phyloP scores from a whole-genome alignment of 176 grass and related monocot genomes.

The Triticum turgidum region DNA sequence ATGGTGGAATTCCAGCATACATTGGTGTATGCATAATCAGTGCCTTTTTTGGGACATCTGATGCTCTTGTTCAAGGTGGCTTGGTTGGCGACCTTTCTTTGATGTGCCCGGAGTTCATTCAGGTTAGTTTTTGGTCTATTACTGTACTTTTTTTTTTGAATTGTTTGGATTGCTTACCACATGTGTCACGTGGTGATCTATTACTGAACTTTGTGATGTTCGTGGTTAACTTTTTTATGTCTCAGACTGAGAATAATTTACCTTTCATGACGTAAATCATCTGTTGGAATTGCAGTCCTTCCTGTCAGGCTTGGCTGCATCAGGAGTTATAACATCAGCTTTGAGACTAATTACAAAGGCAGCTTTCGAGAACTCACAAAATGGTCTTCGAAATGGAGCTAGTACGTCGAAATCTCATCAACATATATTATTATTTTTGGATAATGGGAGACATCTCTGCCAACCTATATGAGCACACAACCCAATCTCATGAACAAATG shows the following conservation, averaged over 20 bases:
- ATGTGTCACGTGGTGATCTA: too few species aligned
- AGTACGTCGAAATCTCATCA: slow-evolving; percentile 38
- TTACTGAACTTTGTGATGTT: background rate
- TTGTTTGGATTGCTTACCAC: too few species aligned
- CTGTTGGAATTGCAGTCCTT: slow-evolving; percentile 48
- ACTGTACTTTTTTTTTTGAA: background rate
- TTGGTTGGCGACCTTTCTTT: slow-evolving; percentile 95
- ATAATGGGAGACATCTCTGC: background rate
- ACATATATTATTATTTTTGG: background rate
- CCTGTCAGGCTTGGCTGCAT: slow-evolving; percentile 67
- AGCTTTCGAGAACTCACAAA: slow-evolving; percentile 65
- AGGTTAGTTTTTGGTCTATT: slow-evolving; percentile 46
- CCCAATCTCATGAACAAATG: background rate
- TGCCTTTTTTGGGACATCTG: slow-evolving; percentile 80
- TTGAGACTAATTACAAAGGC: slow-evolving; percentile 74
- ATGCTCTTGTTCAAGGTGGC: slow-evolving; percentile 83
- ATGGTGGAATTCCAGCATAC: slow-evolving; percentile 70
- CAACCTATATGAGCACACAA: background rate
- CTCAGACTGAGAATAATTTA: background rate
- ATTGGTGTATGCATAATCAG: slow-evolving; percentile 80
- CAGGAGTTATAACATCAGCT: slow-evolving; percentile 58
- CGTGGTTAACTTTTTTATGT: slow-evolving; percentile 15
- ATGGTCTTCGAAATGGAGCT: slow-evolving; percentile 80
- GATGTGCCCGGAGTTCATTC: slow-evolving; percentile 92
- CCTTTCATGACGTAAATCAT: slow-evolving; percentile 21